A percentile compares a stretch with the other conserved stretches of the same genome.
phyloP scores from a whole-genome alignment of 2,329 filamentous ascomycete species.

The Talaromyces sp. region DNA sequence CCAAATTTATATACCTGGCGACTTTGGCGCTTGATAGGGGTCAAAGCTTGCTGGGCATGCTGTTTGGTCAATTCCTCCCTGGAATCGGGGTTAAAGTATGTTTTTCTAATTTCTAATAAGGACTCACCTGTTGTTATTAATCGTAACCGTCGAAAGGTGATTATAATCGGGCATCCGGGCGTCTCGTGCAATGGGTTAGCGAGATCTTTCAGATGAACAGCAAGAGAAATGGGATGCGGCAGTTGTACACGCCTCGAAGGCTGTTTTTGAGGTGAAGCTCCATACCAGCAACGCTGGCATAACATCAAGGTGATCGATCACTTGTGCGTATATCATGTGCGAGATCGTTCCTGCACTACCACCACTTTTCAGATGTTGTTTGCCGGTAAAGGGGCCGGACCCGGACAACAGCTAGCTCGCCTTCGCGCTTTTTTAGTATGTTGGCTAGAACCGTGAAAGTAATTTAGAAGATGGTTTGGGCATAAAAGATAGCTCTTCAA shows the following conservation, averaged over 20 bases:
- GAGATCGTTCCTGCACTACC: background rate
- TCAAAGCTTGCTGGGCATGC: background rate
- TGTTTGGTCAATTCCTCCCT: background rate
- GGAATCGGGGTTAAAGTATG: background rate
- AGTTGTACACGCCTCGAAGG: background rate
- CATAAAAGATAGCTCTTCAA: background rate
- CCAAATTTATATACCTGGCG: background rate
- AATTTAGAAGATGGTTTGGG: background rate
- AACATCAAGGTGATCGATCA: too few species aligned
- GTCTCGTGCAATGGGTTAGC: background rate
- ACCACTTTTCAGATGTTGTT: background rate
- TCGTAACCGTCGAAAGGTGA: background rate
- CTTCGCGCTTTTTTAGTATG: background rate
- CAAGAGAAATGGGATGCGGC: background rate
- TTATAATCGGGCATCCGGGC: background rate
- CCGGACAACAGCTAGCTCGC: background rate
- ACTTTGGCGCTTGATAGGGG: background rate
- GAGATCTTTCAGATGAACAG: background rate
- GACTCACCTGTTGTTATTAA: background rate
- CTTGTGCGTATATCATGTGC: background rate
- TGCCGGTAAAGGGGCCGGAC: background rate
- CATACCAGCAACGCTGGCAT: background rate
- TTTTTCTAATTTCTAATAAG: background rate
- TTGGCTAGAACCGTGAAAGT: background rate
- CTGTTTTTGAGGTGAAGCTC: background rate